Conservation (phyloP, 345 rosid genomes). For the Arabidopsis arenosa region DNA sequence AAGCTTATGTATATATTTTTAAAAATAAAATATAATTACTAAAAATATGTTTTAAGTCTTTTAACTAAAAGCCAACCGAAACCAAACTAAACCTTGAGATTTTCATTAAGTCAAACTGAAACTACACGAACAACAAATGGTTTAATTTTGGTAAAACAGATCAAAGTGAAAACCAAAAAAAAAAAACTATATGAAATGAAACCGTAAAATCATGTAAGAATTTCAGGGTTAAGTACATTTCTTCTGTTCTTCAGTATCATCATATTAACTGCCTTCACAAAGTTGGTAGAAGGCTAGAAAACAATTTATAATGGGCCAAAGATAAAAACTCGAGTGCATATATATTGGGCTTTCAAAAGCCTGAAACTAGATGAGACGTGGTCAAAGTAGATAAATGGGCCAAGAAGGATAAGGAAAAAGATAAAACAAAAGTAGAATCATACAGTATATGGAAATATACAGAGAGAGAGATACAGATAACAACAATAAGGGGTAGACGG, state of each 20-base stretch:
- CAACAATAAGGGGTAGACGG: slow-evolving; percentile 18
- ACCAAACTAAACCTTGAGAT: background rate
- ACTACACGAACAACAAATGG: background rate
- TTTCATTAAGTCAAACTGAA: background rate
- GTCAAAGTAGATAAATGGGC: slow-evolving; percentile 15
- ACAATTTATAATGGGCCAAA: background rate
- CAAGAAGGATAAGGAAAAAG: background rate
- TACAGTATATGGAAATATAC: slow-evolving; percentile 3
- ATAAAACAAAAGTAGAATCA: background rate
- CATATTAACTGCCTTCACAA: background rate
- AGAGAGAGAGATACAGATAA: slow-evolving; percentile 10
- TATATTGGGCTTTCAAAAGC: background rate
- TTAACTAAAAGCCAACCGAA: too few species aligned
- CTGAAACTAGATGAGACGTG: background rate
- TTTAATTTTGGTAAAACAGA: background rate
- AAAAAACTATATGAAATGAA: background rate
- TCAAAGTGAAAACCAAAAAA: background rate
- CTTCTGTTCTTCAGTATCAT: too few species aligned
- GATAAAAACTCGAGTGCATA: background rate
- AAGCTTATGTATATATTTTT: too few species aligned
- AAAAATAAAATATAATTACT: too few species aligned
- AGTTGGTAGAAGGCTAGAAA: background rate
- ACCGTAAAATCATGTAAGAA: background rate
- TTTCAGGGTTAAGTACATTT: background rate
- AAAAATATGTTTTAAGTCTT: too few species aligned